Evolutionary conservation across 176 grass and related monocot genomes (phyloP).

Genomic region (Themeda triandra): DNA sequence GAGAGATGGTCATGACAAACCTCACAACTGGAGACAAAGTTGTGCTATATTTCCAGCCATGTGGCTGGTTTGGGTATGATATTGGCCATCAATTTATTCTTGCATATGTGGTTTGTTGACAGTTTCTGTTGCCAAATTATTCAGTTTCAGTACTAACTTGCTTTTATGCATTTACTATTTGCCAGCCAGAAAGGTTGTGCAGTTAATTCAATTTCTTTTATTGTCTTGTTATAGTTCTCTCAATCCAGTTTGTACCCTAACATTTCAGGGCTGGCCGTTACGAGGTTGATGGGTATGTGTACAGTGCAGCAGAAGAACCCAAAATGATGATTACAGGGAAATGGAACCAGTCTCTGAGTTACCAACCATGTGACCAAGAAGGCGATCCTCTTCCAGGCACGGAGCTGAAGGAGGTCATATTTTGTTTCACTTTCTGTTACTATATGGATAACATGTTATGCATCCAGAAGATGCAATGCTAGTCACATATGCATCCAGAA

Average conservation of each 20-base stretch:
- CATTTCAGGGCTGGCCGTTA: constrained; percentile 74
- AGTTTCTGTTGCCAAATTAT: background rate
- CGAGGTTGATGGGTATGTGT: constrained; percentile 96
- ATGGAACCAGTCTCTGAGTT: constrained; percentile 85
- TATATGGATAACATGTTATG: background rate
- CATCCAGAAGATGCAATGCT: background rate
- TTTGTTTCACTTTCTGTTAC: background rate
- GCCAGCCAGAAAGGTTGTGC: background rate
- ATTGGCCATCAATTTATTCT: background rate
- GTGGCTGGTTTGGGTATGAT: constrained; percentile 95
- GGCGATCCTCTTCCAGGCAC: constrained; percentile 88
- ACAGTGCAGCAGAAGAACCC: constrained; percentile 81
- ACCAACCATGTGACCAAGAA: constrained; percentile 87
- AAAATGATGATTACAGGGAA: constrained; percentile 95
- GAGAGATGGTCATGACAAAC: constrained; percentile 88
- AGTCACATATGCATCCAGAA: background rate
- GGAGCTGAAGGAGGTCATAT: constrained; percentile 65
- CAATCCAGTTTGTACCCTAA: background rate
- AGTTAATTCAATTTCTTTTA: background rate
- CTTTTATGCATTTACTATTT: background rate
- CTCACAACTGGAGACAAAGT: constrained; percentile 90
- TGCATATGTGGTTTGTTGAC: constrained; percentile 1
- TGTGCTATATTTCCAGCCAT: constrained; percentile 85
- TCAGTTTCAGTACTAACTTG: background rate
- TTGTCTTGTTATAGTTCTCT: background rate